Base-by-base conservation (phyloP, 169 alveolate genomes). In the Plasmodium knowlesi region DNA sequence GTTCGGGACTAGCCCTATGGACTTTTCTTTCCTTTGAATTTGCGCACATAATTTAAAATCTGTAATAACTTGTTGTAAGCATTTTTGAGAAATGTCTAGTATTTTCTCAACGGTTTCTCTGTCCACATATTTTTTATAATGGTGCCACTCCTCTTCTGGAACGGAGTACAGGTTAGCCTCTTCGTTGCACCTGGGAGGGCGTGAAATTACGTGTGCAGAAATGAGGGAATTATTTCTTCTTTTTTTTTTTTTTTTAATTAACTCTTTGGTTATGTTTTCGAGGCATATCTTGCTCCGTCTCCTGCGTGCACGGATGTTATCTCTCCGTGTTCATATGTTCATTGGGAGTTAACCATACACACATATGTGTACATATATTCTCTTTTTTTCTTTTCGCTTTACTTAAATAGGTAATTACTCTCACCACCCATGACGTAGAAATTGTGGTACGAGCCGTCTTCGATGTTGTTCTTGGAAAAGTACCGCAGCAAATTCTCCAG, bases 371-470 rank as follows among this genome's bases (percentile, higher is more conserved):
- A 30, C 1, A 5, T 25, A 41, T 41, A 70, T 37, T 1, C 43
- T 19, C 71, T 41, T 70, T 22, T 84, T 84, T 46, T 32, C 73
- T 70, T 32, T 83, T 67, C 76, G 19, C 46, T 41, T 84, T 84
- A 84, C 92, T 84, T 84, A 54, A 94, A 82, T 22, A 94, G 71
- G 54, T 91, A 92, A 61, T 84, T 92, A 54, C 92, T 71, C 78
- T 92, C 96, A 67, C 94, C 95, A 1, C 95, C 96, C 92, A 92
- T 81, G 37, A 92, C 89, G 80, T 54, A 95, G 67, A 94, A 94
- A 72, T 81, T 74, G 34, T 80, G n/a, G 28, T 57, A 71, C 12
- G 92, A 84, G 22, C 84, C 86, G 34, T 92, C 86, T 19, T 81
- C 46, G 32, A 90, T 19, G 32, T 80, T 76, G 71, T 76, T 41